Evolutionary conservation across 768 basidiomycete genomes (phyloP), one percentile per base, ranked within the genome.

Genomic region (Boletellus ananas): DNA sequence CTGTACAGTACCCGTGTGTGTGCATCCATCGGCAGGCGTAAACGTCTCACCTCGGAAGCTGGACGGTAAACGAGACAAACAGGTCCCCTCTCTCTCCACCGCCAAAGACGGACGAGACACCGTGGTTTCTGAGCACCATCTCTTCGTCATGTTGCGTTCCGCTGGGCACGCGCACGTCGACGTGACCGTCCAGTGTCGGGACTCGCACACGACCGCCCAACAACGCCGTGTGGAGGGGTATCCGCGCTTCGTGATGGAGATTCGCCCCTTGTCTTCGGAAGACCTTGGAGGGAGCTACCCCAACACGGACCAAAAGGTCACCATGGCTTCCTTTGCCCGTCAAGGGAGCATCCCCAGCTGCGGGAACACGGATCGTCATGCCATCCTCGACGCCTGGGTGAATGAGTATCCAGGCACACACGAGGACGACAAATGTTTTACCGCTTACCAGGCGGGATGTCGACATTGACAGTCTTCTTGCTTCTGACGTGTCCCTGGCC

Each of bases 61-160:
- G 80, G 33, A 98, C 79, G 33, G 77, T 79, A 74, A 98, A 98
- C 36, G 83, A 80, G 47, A 99, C 90, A 59, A 93, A 89, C 45
- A 97, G 72, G 67, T 96, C 93, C 34, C 95, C 90, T 54, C 78
- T 83, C 55, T 78, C 79, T 36, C 77, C 71, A 43, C 72, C 71
- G 7, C 23, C 23, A 62, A 78, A 77, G 7, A 87, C 75, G 20
- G 81, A 75, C 39, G 79, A 66, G 12, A 97, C 83, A 27, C 96
- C 96, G 46, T 90, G 82, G 35, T 85, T 84, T 71, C 87, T 89
- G 61, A 99, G 71, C 18, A 96, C 90, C 83, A 95, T 94, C 68
- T 98, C 94, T 72, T 97, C 93, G 16, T 94, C 94, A 64, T 87
- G 93, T 70, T 98, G 96, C 3, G 95, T 97, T 39, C 96, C 95